Percentiles rank a stretch among this genome's conserved stretches.
phyloP scores from a whole-genome alignment of 345 rosid genomes.

The Syzygium oleosum region DNA sequence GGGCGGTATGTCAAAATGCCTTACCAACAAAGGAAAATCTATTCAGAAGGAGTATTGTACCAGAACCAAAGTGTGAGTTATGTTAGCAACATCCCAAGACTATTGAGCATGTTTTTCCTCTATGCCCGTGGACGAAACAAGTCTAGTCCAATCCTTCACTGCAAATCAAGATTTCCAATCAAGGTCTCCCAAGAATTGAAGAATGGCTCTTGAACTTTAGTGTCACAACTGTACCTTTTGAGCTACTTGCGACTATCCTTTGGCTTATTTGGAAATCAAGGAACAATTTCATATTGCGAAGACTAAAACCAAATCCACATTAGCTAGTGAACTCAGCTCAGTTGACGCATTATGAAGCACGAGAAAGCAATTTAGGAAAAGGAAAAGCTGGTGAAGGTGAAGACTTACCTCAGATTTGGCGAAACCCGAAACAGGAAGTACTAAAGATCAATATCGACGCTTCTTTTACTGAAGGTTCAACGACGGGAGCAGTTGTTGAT shows the following conservation, averaged over 20 bases:
- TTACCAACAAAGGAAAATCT: background rate
- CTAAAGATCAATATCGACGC: background rate
- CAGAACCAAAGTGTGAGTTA: background rate
- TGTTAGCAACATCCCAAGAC: background rate
- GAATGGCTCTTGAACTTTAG: background rate
- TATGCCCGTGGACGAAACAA: background rate
- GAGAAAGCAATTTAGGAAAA: background rate
- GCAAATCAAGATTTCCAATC: background rate
- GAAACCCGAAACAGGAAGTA: background rate
- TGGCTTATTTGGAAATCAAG: background rate
- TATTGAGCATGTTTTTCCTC: background rate
- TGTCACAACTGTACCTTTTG: background rate
- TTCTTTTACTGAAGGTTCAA: background rate
- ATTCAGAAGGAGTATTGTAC: background rate
- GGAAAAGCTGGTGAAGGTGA: background rate
- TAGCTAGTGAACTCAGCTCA: background rate
- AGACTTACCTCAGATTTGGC: background rate
- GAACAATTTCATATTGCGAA: background rate
- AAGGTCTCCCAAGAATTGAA: background rate
- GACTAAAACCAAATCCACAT: background rate
- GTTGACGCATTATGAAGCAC: background rate
- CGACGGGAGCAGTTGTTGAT: background rate
- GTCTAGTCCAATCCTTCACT: background rate
- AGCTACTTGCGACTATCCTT: background rate
- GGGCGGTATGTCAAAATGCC: background rate